Evolutionary conservation across 2,329 filamentous ascomycete species (phyloP), one percentile per base, ranked within the genome.

Genomic region (Apiospora aurea): DNA sequence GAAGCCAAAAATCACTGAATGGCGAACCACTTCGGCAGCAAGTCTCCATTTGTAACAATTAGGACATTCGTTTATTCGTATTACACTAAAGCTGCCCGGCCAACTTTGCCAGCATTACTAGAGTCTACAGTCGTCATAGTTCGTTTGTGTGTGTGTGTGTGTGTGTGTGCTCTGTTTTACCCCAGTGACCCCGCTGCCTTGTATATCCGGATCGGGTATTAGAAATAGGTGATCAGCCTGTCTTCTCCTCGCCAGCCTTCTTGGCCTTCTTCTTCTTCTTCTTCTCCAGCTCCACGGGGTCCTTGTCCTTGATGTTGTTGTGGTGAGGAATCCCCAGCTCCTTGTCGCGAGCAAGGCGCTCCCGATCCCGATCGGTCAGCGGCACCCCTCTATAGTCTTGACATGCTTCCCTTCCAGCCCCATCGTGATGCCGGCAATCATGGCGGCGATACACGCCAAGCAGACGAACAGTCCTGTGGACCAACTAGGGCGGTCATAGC

Each of bases 391-490:
- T 57, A 94, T 86, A 41, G 85, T 83, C 83, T 94, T 95, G 43
- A 94, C 89, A 68, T 86, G 87, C 79, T 91, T 93, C 10, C 92
- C 93, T 79, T 96, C 93, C 29, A 89, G 76, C 74, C 91, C 94
- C 81, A 91, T 91, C 79, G 94, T 87, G 46, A 92, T 82, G 2
- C 94, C 94, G 21, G 90, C 94, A 29, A 89, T 79, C 21, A 87
- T 92, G 10, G 92, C 92, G 6, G 92, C 90, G 26, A 91, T 85
- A 77, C 91, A 95, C 2, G 90, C 94, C 7, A 96, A 79, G 2
- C 89, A 92, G 24, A 97, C 92, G 78, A 96, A 94, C 0, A 95
- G 82, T 1, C 94, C 94, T 0, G 93, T 95, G 14, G 91, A 88
- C 94, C 94, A 97, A 29, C 89, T 88, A 0, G 94, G 94, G n/a